Evolutionary conservation across 2,329 filamentous ascomycete species (phyloP), one percentile per base, ranked within the genome.

Genomic region (Fusarium algeriense): DNA sequence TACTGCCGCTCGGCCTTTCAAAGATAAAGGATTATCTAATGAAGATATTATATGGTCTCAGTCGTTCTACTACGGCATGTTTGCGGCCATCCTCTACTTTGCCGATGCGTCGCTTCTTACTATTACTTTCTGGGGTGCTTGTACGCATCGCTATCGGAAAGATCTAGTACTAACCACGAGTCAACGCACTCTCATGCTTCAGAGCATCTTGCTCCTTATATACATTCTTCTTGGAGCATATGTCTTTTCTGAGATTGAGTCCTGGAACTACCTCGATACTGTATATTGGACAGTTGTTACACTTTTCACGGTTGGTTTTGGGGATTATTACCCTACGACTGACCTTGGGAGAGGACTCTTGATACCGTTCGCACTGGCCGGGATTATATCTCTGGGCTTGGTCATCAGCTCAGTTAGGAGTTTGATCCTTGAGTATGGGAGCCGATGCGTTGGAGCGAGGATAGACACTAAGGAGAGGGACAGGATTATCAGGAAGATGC

Each of bases 251-350:
- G 8, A 43, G 10, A 23, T 59, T 17, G 46, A 59, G 13, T 43
- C 37, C 7, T 59, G 46, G 46, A 7, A 20, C 2, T 59, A 59
- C 28, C 46, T 59, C 17, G 46, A 59, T 28, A 17, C 46, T 35
- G 37, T 59, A 7, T 59, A 43, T 17, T 59, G 46, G 56, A 30
- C 56, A 7, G 38, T 59, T 7, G 46, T 59, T 14, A 59, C 46
- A 1, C 56, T 59, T 28, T 59, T 59, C 15, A 59, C 46, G 10
- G 46, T 59, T 11, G 56, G 56, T 5, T 59, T 59, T 7, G 46
- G 46, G 11, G 56, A 59, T 7, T 59, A 30, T 15, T 14, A 54
- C 19, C 56, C 46, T 20, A 12, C 19, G 1, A 59, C 46, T 10
- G 37, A 43, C 6, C 23, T 59, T 3, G 46, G 46, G 6, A 43